These are phyloP conservation scores for Entomortierella lignicola DNA, from an alignment of 192 early-diverging fungal species.

Conservation along the genomic window DNA sequence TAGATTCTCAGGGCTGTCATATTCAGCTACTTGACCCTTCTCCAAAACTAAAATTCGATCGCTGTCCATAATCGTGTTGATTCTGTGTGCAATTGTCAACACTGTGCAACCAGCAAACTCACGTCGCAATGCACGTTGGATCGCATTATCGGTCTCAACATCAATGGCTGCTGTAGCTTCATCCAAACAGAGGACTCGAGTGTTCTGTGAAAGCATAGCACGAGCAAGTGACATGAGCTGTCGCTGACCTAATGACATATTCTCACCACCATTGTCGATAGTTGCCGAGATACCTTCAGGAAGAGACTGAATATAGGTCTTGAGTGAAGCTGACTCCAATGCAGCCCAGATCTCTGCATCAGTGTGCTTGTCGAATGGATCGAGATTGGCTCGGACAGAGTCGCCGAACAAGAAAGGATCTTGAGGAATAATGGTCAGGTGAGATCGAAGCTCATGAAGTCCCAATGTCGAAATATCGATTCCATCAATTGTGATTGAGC, in stretches of 20 bases:
- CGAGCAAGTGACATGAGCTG: slow-evolving; percentile 75
- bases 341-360: slow-evolving; percentile 63
- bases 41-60: slow-evolving; percentile 83
- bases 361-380: slow-evolving; percentile 60
- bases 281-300: slow-evolving; percentile 39
- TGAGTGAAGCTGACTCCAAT: slow-evolving; percentile 65
- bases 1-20: slow-evolving; percentile 69
- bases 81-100: slow-evolving; percentile 78
- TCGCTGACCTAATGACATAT: slow-evolving; percentile 62
- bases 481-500: slow-evolving; percentile 66
- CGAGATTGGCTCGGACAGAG: slow-evolving; percentile 65
- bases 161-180: slow-evolving; percentile 78
- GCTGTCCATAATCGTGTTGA: slow-evolving; percentile 71
- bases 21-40: slow-evolving; percentile 72
- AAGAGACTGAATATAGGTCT: slow-evolving; percentile 48
- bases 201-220: slow-evolving; percentile 60
- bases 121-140: slow-evolving; percentile 46
- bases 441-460: slow-evolving; percentile 63
- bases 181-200: slow-evolving; percentile 70
- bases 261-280: slow-evolving; percentile 8
- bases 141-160: slow-evolving; percentile 61
- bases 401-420: slow-evolving; percentile 74
- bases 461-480: slow-evolving; percentile 68
- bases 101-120: slow-evolving; percentile 27
- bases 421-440: slow-evolving; percentile 78